Evolutionary conservation across 352 stramenopile genomes (phyloP), one percentile per base, ranked within the genome.

Genomic region (Phytophthora chlamydospora): DNA sequence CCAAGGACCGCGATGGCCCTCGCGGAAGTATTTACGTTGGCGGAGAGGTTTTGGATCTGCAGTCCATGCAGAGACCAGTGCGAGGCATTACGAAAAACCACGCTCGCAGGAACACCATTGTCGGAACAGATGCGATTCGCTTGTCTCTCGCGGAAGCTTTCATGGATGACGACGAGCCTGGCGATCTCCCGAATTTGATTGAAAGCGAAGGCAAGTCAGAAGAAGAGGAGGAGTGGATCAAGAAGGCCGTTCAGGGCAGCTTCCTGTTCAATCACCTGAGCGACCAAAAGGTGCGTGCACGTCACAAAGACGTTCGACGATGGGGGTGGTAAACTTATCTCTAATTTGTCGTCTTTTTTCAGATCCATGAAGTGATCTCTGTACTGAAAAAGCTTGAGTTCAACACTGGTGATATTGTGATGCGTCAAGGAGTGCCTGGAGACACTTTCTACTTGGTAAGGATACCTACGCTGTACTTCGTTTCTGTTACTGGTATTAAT

Each of bases 401-500:
- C 21, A 85, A 89, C 19, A 68, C 76, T 32, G 93, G 93, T 6
- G 83, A 97, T 41, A 73, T 98, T 46, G 87, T 98, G 40, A 98
- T 98, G 68, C 82, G 76, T 32, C 93, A 98, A 78, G 91, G 93
- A 34, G 83, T 97, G 29, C 76, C 95, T 35, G 95, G 95, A 2
- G 89, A 98, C 59, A 96, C 87, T 11, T 98, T 98, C 50, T 98
- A 97, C 65, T 66, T 98, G 59, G 90, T 98, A 75, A 33, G 62
- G 42, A 46, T 36, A 9, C 11, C 16, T 11, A 14, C 11, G 19
- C 1, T 14, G 10, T 12, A 13, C 8, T 34, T 1, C 19, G 41
- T 39, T n/a, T 14, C 4, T 10, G 9, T 5, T n/a, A 42, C 9
- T 32, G 24, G 24, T 6, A 29, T 34, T 43, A 48, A 59, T 7